These are phyloP conservation scores for Tanozyma kutaoensis DNA, from an alignment of 805 yeast species.

Conservation along the genomic window DNA sequence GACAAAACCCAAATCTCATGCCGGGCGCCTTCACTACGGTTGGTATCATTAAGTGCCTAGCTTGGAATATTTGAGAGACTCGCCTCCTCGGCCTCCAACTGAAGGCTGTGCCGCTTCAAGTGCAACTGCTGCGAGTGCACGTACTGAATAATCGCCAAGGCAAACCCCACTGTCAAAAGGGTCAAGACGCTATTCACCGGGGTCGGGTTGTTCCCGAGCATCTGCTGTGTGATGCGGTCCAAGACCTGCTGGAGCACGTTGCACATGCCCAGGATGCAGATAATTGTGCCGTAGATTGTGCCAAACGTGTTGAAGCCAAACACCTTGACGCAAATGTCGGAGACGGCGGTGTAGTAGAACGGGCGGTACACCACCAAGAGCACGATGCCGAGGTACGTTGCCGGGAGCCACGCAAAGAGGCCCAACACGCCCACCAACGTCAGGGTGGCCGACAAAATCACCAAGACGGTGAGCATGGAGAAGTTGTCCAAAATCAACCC, in stretches of 20 bases:
- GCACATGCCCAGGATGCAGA: conserved; percentile 37
- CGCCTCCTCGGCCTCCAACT: conserved; percentile 53
- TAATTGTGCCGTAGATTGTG: conserved; percentile 42
- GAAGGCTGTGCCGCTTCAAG: conserved; percentile 38
- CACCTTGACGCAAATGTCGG: conserved; percentile 49
- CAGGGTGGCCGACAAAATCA: conserved; percentile 25
- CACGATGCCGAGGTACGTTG: conserved; percentile 50
- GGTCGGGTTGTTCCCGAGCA: conserved; percentile 40
- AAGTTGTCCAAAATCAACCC: conserved; percentile 37
- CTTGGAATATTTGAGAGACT: too few species aligned
- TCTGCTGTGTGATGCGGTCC: conserved; percentile 36
- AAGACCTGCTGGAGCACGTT: conserved; percentile 34
- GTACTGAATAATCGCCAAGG: conserved; percentile 27
- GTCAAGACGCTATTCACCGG: conserved; percentile 40
- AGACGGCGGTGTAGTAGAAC: conserved; percentile 42
- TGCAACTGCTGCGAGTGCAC: conserved; percentile 27
- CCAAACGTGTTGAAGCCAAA: conserved; percentile 53
- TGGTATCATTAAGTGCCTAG: too few species aligned
- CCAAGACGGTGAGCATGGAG: conserved; percentile 31
- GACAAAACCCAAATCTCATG: too few species aligned
- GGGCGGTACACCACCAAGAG: conserved; percentile 43
- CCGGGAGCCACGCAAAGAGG: conserved; percentile 30
- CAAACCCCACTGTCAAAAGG: conserved; percentile 38
- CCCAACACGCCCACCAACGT: conserved; percentile 35
- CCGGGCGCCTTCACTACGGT: too few species aligned